Evolutionary conservation across 2,329 filamentous ascomycete genomes (phyloP).

Genomic region (Arthrobotrys megalospora): DNA sequence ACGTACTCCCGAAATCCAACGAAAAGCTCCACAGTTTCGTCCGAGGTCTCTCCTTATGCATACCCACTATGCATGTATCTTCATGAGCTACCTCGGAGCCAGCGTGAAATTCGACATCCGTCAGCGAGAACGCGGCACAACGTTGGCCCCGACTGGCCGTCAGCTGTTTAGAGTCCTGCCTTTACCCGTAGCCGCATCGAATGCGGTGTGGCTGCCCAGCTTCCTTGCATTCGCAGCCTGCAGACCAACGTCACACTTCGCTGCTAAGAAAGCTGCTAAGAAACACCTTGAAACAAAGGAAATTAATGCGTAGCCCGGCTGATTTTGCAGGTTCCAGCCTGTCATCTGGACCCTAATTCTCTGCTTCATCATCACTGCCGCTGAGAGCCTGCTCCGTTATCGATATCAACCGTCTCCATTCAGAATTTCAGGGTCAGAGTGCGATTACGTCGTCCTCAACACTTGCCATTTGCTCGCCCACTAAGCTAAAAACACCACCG

Average conservation of each 20-base stretch:
- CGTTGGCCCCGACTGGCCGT: constrained; percentile 14
- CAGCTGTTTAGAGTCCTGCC: constrained; percentile 10
- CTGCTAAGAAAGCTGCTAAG: constrained; percentile 14
- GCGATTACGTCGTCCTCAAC: constrained; percentile 47
- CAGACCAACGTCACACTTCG: constrained; percentile 54
- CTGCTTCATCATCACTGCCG: not conserved
- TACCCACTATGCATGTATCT: not conserved
- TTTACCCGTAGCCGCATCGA: constrained; percentile 18
- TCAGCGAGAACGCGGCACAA: constrained; percentile 6
- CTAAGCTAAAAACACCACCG: constrained; percentile 10
- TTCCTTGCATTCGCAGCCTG: constrained; percentile 36
- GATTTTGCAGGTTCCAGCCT: constrained; percentile 20
- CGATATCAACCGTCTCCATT: constrained; percentile 7
- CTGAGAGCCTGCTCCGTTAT: constrained; percentile 11
- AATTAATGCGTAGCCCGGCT: constrained; percentile 27
- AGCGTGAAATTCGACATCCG: not conserved
- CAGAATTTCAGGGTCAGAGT: constrained; percentile 15
- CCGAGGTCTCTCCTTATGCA: not conserved
- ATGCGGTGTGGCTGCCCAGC: constrained; percentile 20
- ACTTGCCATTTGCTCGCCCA: not conserved
- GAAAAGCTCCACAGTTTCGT: not conserved
- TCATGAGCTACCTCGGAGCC: constrained; percentile 16
- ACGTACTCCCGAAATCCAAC: no score
- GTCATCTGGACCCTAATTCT: constrained; percentile 11
- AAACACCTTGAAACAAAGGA: constrained; percentile 29